These are phyloP conservation scores for Trametes sanguinea DNA, from an alignment of 768 basidiomycete genomes.

Conservation along the genomic window DNA sequence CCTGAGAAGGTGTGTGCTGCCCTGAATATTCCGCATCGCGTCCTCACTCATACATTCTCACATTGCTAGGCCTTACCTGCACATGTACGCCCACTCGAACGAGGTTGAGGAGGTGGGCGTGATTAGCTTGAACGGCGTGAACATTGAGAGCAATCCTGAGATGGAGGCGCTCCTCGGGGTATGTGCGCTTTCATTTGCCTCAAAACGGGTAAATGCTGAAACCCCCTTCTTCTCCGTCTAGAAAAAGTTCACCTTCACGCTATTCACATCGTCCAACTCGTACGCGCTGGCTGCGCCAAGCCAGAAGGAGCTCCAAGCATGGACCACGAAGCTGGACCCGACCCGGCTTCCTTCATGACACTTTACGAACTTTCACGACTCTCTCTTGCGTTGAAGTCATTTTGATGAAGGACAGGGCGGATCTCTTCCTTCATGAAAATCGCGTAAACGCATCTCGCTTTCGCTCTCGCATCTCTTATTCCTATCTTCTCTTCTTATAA, in stretches of 20 bases:
- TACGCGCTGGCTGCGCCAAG: conserved; percentile 84
- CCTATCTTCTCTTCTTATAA: conserved; percentile 5
- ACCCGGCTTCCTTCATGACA: conserved; percentile 48
- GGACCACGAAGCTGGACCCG: conserved; percentile 85
- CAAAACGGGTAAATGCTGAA: not conserved
- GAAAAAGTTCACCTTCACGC: conserved; percentile 86
- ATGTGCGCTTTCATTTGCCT: conserved; percentile 32
- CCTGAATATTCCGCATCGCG: not conserved
- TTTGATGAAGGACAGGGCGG: no score
- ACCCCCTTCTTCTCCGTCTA: conserved; percentile 33
- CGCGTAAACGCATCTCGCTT: no score
- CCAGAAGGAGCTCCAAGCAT: conserved; percentile 79
- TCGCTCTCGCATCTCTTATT: not conserved
- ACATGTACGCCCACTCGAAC: conserved; percentile 81
- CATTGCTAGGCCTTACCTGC: conserved; percentile 76
- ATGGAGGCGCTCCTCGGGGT: conserved; percentile 89
- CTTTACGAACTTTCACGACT: conserved; percentile 12
- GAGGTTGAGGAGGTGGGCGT: conserved; percentile 83
- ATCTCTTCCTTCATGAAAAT: no score
- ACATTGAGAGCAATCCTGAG: conserved; percentile 81
- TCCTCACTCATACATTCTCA: not conserved
- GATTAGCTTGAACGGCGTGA: conserved; percentile 82
- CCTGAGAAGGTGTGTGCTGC: conserved; percentile 66
- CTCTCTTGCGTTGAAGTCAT: not conserved
- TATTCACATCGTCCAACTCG: conserved; percentile 91